Evolutionary conservation across 2,329 filamentous ascomycete genomes (phyloP), one percentile per base, ranked within the genome.

Genomic region (Fusarium subglutinans): DNA sequence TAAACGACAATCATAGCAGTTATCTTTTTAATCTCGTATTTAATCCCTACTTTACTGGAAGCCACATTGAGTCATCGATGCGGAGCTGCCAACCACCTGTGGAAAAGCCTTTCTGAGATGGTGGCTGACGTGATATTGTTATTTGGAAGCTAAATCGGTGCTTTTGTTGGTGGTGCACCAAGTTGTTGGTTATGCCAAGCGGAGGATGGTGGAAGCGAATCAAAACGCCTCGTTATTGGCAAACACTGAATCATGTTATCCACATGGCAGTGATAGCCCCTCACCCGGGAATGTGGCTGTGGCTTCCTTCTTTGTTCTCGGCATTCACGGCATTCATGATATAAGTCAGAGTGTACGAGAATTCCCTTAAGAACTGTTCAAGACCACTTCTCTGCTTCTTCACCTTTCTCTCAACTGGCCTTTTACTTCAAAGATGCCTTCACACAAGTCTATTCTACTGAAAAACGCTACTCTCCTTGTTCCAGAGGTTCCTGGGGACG

Each of bases 391-490:
- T 30, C 28, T 12, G 3, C 20, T 8, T 24, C 28, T 35, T 30
- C 6, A 10, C 4, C 15, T 7, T 9, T 22, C 15, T 8, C 20
- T 13, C 0, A 28, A 15, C 13, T 5, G 9, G 2, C 6, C 9
- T 3, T 10, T 0, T 11, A 15, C 5, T 8, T 2, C 15, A 9
- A 35, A 22, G 2, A 63, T 69, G 56, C 2, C 26, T 17, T 28
- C 28, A 10, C 0, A 30, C n/a, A n/a, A 26, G 20, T 50, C 20
- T 1, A 56, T 69, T 5, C 9, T 69, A 3, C 22, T 69, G 8
- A 6, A 41, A 26, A 69, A 69, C 18, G 66, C 56, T 3, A 69
- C 66, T n/a, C 11, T 69, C 2, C 37, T 69, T 30, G 56, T 69
- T 7, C 64, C 64, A 10, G 24, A 53, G 5, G 17, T 30, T 0